Base-by-base conservation (phyloP, 495 filamentous ascomycete species). In the Penicillium verhagenii region DNA sequence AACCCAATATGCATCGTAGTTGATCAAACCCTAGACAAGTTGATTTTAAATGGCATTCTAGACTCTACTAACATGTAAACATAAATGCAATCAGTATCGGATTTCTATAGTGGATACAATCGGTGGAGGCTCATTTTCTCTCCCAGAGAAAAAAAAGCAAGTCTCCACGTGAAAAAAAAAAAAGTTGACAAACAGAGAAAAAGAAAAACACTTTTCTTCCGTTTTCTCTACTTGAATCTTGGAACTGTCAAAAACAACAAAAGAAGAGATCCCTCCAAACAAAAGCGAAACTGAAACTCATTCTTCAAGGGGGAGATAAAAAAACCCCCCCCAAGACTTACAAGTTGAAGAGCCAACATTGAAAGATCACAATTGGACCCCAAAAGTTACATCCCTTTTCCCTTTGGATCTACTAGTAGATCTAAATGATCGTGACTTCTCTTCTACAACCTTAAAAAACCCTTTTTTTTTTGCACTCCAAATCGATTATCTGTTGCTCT, bases 131-230 rank as follows among this genome's bases (percentile, higher is more conserved):
- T 50, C 26, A 28, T 40, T 46, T 29, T 56, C 57, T 56, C 49
- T 24, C 6, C 62, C 62, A 52, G 50, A 35, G 21, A 37, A 20
- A 35, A 19, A 21, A 16, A 48, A 19, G 53, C 56, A 51, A 58
- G 54, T 53, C 60, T 37, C 55, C 55, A 63, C 55, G 58, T 18
- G 43, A 51, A 38, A 49, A 39, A 43, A 52, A 52, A 47, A 62
- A 56, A 40, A 60, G 63, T 62, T 60, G 67, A 74, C 72, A 62
- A 72, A 74, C 70, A 65, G 59, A 75, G 70, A 50, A 73, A 73
- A 73, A 73, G 59, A 60, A 73, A 75, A 75, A 73, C 70, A 75
- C 56, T 58, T 56, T 37, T 39, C 35, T 14, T n/a, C n/a, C n/a
- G n/a, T n/a, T n/a, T n/a, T n/a, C n/a, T n/a, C n/a, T n/a, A n/a